A percentile compares a stretch with the other conserved stretches of the same genome.
Evolutionary conservation across 2,329 filamentous ascomycete genomes (phyloP).

Genomic region (Hortaea werneckii): DNA sequence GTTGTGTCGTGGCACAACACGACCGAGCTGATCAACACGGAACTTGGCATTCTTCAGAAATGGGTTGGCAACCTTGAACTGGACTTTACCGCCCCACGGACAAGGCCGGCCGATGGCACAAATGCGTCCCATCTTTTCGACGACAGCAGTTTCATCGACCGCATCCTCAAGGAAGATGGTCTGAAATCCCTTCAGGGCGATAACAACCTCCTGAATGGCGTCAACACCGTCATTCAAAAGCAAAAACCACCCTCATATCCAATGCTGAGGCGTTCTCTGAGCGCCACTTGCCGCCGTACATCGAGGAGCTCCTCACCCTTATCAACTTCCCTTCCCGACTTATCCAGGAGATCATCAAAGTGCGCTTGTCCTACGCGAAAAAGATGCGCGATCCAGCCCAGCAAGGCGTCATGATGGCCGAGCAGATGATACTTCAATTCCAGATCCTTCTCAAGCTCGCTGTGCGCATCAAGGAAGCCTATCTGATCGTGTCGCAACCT

Average conservation of each 20-base stretch:
- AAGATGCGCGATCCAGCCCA: slow-evolving; percentile 93
- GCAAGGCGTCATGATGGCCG: slow-evolving; percentile 85
- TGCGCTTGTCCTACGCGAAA: slow-evolving; percentile 81
- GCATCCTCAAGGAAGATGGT: slow-evolving; percentile 90
- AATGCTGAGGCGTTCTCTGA: slow-evolving; percentile 78
- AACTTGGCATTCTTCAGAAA: slow-evolving; percentile 79
- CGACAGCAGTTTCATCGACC: slow-evolving; percentile 86
- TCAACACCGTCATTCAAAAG: slow-evolving; percentile 86
- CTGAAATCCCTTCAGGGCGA: slow-evolving; percentile 84
- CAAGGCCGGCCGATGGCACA: slow-evolving; percentile 49
- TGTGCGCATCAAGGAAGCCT: slow-evolving; percentile 84
- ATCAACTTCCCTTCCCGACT: slow-evolving; percentile 96
- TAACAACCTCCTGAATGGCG: slow-evolving; percentile 69
- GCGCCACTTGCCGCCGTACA: slow-evolving; percentile 86
- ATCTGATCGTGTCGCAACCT: slow-evolving; percentile 70
- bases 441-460: slow-evolving; percentile 86
- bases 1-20: slow-evolving; percentile 96
- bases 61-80: slow-evolving; percentile 97
- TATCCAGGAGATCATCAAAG: slow-evolving; percentile 91
- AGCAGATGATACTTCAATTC: slow-evolving; percentile 96
- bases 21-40: slow-evolving; percentile 88
- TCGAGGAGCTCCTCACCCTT: slow-evolving; percentile 87
- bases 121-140: slow-evolving; percentile 66
- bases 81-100: slow-evolving; percentile 71
- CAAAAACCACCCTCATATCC: slow-evolving; percentile 79